phyloP scores from a whole-genome alignment of 768 basidiomycete genomes.

The Mycena latifolia region DNA sequence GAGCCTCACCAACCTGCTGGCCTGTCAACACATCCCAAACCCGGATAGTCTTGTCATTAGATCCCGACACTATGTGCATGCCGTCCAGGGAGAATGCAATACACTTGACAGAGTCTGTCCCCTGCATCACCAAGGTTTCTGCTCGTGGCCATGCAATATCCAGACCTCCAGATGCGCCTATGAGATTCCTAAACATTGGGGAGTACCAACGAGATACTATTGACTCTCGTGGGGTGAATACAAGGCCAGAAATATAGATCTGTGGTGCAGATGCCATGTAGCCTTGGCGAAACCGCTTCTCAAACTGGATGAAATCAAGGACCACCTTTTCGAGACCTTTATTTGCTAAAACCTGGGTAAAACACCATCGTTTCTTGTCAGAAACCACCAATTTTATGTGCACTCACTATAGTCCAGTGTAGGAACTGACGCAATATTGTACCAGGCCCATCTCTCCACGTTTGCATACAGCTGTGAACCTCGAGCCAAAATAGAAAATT shows the following conservation, averaged over 20 bases:
- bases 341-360: neutral
- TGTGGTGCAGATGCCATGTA: conserved; percentile 6
- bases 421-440: neutral
- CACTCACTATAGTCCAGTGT: neutral
- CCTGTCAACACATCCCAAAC: conserved; percentile 1
- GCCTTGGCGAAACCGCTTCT: conserved; percentile 6
- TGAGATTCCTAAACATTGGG: conserved; percentile 2
- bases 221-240: neutral
- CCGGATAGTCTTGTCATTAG: neutral
- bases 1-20: neutral
- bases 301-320: conserved; percentile 4
- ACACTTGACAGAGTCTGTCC: neutral
- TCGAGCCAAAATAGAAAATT: conserved; percentile 6
- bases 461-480: conserved; percentile 11
- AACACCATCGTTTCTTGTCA: neutral
- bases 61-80: conserved; percentile 6
- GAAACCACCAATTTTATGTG: neutral
- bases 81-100: conserved; percentile 1
- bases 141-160: conserved; percentile 8
- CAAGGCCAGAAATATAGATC: conserved; percentile 2
- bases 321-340: neutral
- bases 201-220: neutral
- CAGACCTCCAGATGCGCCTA: neutral
- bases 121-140: neutral
- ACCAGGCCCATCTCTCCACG: neutral